These are phyloP conservation scores for Ceratorhiza oryzae-sativae DNA, from an alignment of 1,284 basidiomycete genomes.

Conservation along the genomic window DNA sequence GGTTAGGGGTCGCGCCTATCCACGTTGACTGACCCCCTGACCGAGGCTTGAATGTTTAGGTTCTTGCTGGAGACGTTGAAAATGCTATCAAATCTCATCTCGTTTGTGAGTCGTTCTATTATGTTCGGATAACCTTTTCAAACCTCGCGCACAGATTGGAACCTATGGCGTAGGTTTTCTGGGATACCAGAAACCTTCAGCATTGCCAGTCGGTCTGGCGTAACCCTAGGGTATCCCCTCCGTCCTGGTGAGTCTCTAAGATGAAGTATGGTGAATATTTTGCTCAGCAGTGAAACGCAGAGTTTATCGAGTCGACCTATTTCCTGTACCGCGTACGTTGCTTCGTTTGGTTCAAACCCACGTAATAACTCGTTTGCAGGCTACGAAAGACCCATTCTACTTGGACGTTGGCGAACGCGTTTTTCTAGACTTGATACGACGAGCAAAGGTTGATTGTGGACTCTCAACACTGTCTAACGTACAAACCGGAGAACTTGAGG, in stretches of 20 bases:
- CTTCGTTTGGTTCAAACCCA: not conserved
- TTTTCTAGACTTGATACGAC: slow-evolving; percentile 73
- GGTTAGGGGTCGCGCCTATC: slow-evolving; percentile 34
- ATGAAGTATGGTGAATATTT: not conserved
- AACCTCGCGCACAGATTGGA: slow-evolving; percentile 69
- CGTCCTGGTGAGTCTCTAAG: slow-evolving; percentile 64
- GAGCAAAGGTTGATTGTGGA: slow-evolving; percentile 84
- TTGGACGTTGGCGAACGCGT: slow-evolving; percentile 88
- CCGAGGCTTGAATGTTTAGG: slow-evolving; percentile 62
- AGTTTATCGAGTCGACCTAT: slow-evolving; percentile 94
- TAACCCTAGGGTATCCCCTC: slow-evolving; percentile 83
- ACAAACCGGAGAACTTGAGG: slow-evolving; percentile 78
- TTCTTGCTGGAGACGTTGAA: slow-evolving; percentile 87
- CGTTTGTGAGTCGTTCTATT: slow-evolving; percentile 62
- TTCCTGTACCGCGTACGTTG: slow-evolving; percentile 82
- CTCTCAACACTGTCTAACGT: slow-evolving; percentile 83
- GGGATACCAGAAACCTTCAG: slow-evolving; percentile 92
- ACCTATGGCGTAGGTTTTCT: slow-evolving; percentile 83
- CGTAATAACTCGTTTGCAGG: slow-evolving; percentile 58
- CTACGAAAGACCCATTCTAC: slow-evolving; percentile 90
- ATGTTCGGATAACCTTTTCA: not conserved
- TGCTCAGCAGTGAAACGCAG: slow-evolving; percentile 50
- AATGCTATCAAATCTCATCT: slow-evolving; percentile 87
- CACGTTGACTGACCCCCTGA: slow-evolving; percentile 45
- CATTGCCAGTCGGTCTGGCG: slow-evolving; percentile 73